Base-by-base conservation (phyloP, 2,329 filamentous ascomycete species). In the Colletotrichum acutatum region DNA sequence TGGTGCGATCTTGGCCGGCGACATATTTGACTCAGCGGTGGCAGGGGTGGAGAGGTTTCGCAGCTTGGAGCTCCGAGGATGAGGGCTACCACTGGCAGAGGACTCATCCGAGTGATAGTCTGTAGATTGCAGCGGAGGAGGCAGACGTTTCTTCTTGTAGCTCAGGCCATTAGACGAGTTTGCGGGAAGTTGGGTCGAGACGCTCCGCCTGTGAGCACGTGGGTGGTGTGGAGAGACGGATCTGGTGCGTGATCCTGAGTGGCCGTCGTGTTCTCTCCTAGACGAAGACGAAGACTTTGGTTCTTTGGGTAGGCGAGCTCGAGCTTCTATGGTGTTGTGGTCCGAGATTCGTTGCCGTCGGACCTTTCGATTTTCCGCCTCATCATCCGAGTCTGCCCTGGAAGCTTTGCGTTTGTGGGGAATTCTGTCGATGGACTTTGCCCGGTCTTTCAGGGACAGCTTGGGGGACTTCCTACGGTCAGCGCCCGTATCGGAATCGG, bases 41-140 rank as follows among this genome's bases (percentile, higher is more conserved):
- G 86, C 84, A 8, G 90, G 88, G 1, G 89, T 89, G 53, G 87
- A 85, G 22, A 91, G 81, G 75, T 85, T 88, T 59, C 89, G 88
- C 65, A 90, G 78, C 74, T 90, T 90, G 56, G 89, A 89, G 76
- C 86, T 89, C 73, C 89, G 88, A 73, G 88, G 87, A 72, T 89
- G 87, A 11, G 90, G 89, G 76, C 89, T 90, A 49, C 86, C 90
- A 77, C 90, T 90, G 22, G 86, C 87, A 58, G 90, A 90, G 58
- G 91, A 91, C 75, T 92, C 88, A 79, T 93, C 92, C 0, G 92
- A 94, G 69, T 91, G 89, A 74, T 93, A 92, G 73, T 91, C 90
- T 28, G 87, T 88, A 11, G 90, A 86, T 65, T 90, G 87, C 63
- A 93, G 84, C 12, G 91, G 90, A 7, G 89, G 87, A 8, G 91